phyloP scores from a whole-genome alignment of 192 early-diverging fungal genomes.

The Martensiomyces pterosporus region DNA sequence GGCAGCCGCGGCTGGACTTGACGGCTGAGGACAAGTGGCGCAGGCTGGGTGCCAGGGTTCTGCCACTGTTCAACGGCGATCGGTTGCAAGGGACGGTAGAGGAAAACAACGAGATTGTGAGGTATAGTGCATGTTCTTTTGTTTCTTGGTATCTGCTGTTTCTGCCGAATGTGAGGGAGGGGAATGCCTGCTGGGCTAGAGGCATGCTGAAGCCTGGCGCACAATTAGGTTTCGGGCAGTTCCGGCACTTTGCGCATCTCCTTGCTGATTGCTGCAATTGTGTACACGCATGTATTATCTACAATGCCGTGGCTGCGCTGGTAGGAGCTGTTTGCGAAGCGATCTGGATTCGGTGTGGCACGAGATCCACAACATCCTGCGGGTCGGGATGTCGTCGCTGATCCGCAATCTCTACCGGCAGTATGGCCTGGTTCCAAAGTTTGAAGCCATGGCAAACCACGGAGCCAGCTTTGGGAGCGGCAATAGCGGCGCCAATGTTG shows the following conservation, averaged over 20 bases:
- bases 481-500: too few species aligned
- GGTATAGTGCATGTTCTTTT: slow-evolving; percentile 35
- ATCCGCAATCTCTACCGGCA: slow-evolving; percentile 27
- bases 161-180: too few species aligned
- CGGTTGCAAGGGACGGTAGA: slow-evolving; percentile 77
- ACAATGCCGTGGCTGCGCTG: too few species aligned
- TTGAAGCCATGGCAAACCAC: slow-evolving; percentile 8
- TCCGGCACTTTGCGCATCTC: too few species aligned
- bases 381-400: slow-evolving; percentile 38
- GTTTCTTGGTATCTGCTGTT: too few species aligned
- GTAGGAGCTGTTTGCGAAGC: slow-evolving; percentile 5
- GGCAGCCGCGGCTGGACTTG: slow-evolving; percentile 9
- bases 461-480: too few species aligned
- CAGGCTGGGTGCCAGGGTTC: slow-evolving; percentile 61
- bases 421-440: slow-evolving; percentile 22
- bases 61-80: slow-evolving; percentile 87
- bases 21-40: slow-evolving; percentile 67
- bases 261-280: too few species aligned
- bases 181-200: too few species aligned
- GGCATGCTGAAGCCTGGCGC: too few species aligned
- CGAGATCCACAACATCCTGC: slow-evolving; percentile 32
- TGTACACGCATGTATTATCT: too few species aligned
- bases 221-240: too few species aligned
- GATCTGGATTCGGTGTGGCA: slow-evolving; percentile 23
- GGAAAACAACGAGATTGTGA: slow-evolving; percentile 75